These are phyloP conservation scores for Colletotrichum lini DNA, from an alignment of 2,329 filamentous ascomycete genomes.

Conservation along the genomic window DNA sequence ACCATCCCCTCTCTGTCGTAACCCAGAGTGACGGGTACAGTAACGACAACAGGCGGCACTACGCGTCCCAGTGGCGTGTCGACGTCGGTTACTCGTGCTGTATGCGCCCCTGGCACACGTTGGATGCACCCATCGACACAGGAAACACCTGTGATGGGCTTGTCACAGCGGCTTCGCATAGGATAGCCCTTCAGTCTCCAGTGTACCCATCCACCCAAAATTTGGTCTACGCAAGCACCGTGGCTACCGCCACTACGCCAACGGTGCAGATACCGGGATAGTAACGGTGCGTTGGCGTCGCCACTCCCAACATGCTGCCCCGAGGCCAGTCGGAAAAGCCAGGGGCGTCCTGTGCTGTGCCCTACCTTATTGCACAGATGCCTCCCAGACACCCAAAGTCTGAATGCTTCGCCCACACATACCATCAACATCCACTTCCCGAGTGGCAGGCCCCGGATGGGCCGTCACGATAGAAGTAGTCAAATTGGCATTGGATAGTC, in stretches of 20 bases:
- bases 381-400: slow-evolving; percentile 6
- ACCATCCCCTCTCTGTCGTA: slow-evolving; percentile 16
- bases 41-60: slow-evolving; percentile 23
- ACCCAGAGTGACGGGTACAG: slow-evolving; percentile 20
- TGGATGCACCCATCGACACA: slow-evolving; percentile 2
- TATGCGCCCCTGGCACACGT: slow-evolving; percentile 26
- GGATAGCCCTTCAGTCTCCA: background rate
- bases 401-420: slow-evolving; percentile 31
- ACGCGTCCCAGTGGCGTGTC: slow-evolving; percentile 24
- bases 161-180: slow-evolving; percentile 6
- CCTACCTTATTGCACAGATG: background rate
- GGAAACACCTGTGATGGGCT: slow-evolving; percentile 12
- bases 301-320: background rate
- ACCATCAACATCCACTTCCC: slow-evolving; percentile 23
- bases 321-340: background rate
- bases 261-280: background rate
- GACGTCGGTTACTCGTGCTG: slow-evolving; percentile 5
- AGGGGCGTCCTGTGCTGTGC: slow-evolving; percentile 6
- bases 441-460: background rate
- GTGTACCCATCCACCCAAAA: background rate
- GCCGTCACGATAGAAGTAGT: slow-evolving; percentile 1
- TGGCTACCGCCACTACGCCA: background rate
- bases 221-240: background rate
- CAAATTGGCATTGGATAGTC: slow-evolving; percentile 12
- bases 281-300: background rate